Evolutionary conservation across 345 rosid species (phyloP).

Genomic region (Citrus australasica): DNA sequence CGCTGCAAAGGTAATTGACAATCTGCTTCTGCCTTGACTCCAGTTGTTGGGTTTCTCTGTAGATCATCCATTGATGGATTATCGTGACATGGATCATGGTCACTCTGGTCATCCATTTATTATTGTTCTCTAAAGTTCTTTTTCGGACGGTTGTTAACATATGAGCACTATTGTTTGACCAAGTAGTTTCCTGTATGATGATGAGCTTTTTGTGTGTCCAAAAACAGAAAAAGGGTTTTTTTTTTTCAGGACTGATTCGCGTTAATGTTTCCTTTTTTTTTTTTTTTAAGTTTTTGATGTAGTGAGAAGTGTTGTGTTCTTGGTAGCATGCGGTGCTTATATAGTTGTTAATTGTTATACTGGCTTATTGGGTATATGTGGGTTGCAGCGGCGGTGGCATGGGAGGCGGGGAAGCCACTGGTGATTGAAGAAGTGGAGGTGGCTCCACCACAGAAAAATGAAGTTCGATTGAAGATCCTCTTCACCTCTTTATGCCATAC

Average conservation of each 20-base stretch:
- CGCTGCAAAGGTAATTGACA: neutral
- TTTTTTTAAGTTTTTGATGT: neutral
- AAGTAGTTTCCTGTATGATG: neutral
- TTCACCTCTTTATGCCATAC: conserved; percentile 86
- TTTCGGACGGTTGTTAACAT: neutral
- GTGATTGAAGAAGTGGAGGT: conserved; percentile 83
- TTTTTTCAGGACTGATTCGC: neutral
- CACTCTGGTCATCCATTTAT: neutral
- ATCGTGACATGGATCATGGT: neutral
- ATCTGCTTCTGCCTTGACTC: neutral
- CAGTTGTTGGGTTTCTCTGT: neutral
- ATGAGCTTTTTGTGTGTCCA: neutral
- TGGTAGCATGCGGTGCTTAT: neutral
- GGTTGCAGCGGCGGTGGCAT: conserved; percentile 72
- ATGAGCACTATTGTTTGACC: neutral
- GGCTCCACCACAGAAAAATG: conserved; percentile 79
- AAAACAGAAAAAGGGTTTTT: neutral
- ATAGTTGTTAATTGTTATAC: neutral
- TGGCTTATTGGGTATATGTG: neutral
- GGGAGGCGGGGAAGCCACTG: conserved; percentile 93
- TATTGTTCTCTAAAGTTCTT: neutral
- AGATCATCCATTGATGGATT: neutral
- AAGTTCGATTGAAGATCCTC: conserved; percentile 80
- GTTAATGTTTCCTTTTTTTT: too few relatives aligned
- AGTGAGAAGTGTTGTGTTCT: neutral